phyloP scores from a whole-genome alignment of 192 early-diverging fungal species.

The Gonapodya sp. region DNA sequence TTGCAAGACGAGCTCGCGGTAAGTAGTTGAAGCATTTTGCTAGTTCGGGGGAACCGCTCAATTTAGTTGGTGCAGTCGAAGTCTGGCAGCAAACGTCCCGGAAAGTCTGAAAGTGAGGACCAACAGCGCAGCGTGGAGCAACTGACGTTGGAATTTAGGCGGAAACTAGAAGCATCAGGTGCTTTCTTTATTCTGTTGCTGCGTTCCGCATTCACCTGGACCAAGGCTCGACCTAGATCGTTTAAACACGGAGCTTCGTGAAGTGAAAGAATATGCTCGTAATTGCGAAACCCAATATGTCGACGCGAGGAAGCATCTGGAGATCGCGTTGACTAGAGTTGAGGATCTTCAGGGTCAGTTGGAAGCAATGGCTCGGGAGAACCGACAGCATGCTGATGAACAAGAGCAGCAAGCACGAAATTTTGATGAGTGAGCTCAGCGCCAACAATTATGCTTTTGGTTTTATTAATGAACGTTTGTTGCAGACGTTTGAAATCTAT shows the following conservation, averaged over 20 bases:
- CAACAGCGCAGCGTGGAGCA: constrained; percentile 9
- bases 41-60: background rate
- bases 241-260: background rate
- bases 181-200: background rate
- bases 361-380: background rate
- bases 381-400: background rate
- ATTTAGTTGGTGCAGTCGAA: background rate
- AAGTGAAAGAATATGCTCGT: background rate
- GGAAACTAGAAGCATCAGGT: background rate
- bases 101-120: background rate
- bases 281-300: background rate
- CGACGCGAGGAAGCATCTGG: background rate
- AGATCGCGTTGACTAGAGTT: background rate
- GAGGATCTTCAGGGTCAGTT: background rate
- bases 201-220: background rate
- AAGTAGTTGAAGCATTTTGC: background rate
- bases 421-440: background rate
- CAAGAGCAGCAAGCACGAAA: background rate
- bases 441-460: no score
- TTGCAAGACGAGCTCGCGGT: constrained; percentile 6
- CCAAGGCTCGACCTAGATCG: background rate
- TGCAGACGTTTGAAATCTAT: background rate
- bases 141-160: background rate
- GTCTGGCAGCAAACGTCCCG: no score
- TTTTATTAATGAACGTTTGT: no score